A percentile compares a stretch with the other conserved stretches of the same genome.
These are phyloP conservation scores for Nasturtium officinale DNA, from an alignment of 345 rosid genomes.

Conservation along the genomic window DNA sequence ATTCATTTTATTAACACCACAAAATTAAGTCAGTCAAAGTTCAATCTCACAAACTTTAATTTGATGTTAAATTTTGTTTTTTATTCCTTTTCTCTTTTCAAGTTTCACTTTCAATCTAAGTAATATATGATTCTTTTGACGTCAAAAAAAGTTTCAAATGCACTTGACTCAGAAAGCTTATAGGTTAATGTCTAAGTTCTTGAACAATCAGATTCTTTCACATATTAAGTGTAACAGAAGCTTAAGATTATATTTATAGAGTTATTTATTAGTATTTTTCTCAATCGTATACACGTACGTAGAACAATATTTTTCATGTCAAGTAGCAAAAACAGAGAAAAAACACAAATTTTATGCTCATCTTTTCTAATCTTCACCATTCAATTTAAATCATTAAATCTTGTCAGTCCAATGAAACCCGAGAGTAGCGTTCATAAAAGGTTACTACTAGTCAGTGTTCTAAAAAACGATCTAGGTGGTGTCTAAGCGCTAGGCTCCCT, in stretches of 20 bases:
- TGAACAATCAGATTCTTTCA: conserved; percentile 31
- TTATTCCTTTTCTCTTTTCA: too few species aligned
- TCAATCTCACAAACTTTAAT: background rate
- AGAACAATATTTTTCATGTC: too few species aligned
- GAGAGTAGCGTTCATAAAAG: background rate
- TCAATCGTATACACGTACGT: too few species aligned
- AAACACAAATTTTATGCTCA: too few species aligned
- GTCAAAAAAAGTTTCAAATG: too few species aligned
- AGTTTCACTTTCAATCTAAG: background rate
- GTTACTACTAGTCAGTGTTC: too few species aligned
- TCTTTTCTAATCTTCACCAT: background rate
- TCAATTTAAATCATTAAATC: too few species aligned
- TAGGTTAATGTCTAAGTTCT: conserved; percentile 29
- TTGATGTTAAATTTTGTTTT: background rate
- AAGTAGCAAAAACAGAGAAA: too few species aligned
- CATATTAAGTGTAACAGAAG: conserved; percentile 1
- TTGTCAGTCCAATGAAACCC: background rate
- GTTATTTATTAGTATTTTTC: too few species aligned
- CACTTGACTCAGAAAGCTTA: conserved; percentile 46
- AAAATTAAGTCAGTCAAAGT: background rate
- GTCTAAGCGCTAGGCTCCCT: too few species aligned
- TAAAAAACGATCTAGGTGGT: too few species aligned
- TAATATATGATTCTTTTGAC: too few species aligned
- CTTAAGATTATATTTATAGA: background rate
- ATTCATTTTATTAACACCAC: background rate